Evolutionary conservation across 108 stramenopile species (phyloP).

Genomic region (Cyclotella sp.): DNA sequence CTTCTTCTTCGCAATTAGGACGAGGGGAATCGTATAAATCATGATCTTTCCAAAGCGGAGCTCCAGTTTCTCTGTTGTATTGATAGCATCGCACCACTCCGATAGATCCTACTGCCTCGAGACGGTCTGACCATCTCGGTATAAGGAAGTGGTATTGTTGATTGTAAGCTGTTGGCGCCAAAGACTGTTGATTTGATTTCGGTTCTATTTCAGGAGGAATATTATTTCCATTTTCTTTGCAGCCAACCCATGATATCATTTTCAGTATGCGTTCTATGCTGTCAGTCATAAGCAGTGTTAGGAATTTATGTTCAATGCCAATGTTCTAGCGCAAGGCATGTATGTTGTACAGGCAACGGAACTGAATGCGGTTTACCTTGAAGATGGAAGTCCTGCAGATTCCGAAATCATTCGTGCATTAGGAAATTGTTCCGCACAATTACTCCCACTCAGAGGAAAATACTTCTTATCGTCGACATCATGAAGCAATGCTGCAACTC

Average conservation of each 20-base stretch:
- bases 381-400: conserved; percentile 23
- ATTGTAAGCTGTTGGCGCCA: background rate
- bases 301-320: background rate
- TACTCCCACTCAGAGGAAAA: conserved; percentile 50
- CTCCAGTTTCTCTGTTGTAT: conserved; percentile 61
- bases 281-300: background rate
- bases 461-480: conserved; percentile 79
- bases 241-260: conserved; percentile 69
- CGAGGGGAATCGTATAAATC: conserved; percentile 49
- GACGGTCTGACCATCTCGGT: conserved; percentile 72
- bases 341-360: background rate
- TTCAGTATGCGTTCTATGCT: conserved; percentile 32
- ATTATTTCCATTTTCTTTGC: conserved; percentile 67
- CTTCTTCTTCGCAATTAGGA: conserved; percentile 53
- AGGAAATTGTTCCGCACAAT: conserved; percentile 24
- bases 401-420: conserved; percentile 55
- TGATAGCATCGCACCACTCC: conserved; percentile 79
- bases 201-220: conserved; percentile 45
- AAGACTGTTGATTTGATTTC: conserved; percentile 2
- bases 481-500: conserved; percentile 68
- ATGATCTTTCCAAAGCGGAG: conserved; percentile 34
- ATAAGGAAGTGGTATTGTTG: conserved; percentile 59
- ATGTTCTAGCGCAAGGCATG: background rate
- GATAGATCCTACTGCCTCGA: conserved; percentile 72
- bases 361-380: background rate